Base-by-base conservation (phyloP, 208 protist species). In the Crithidia thermophila region DNA sequence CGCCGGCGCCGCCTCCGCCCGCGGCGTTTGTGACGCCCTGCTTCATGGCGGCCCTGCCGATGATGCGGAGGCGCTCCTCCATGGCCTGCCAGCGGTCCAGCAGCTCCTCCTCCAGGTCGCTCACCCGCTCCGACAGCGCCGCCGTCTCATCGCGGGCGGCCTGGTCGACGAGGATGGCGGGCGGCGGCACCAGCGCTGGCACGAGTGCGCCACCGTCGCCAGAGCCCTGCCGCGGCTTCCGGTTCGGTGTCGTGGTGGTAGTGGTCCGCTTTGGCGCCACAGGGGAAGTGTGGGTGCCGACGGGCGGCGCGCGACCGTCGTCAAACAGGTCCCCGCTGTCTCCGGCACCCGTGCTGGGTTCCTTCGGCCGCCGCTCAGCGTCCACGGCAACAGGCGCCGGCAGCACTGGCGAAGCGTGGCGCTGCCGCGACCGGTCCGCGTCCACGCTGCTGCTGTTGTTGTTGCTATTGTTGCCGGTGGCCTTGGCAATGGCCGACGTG, bases 21-120 rank as follows among this genome's bases (percentile, higher is more conserved):
- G 45, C n/a, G 18, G 53, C 25, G 28, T 67, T 68, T 4, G 72
- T 8, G 20, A 57, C 49, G 18, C 63, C 65, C 42, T 79, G 80
- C 65, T 86, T 84, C 75, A 93, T 79, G 11, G 83, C 72, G 18
- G 87, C 86, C 16, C 90, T 75, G 36, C 90, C 87, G 47, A 95
- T 87, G 31, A 95, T 89, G 49, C 90, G 85, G 13, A 95, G 74
- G 0, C 90, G 90, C 63, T 95, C 90, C 70, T 95, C 90, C 47
- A 94, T 67, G 11, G 83, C 74, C 74, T 90, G 81, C 81, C 83
- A 93, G 34, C 90, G 82, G 40, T 82, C 80, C 34, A 75, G 70
- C 56, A 87, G 67, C 47, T 93, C 87, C 39, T 90, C 81, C 61
- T 95, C 87, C 11, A 95, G 68, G n/a, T 95, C 90, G 20, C 70